These are phyloP conservation scores for Chlamydomonas schloesseri DNA, from an alignment of 139 green algal species.

Conservation along the genomic window DNA sequence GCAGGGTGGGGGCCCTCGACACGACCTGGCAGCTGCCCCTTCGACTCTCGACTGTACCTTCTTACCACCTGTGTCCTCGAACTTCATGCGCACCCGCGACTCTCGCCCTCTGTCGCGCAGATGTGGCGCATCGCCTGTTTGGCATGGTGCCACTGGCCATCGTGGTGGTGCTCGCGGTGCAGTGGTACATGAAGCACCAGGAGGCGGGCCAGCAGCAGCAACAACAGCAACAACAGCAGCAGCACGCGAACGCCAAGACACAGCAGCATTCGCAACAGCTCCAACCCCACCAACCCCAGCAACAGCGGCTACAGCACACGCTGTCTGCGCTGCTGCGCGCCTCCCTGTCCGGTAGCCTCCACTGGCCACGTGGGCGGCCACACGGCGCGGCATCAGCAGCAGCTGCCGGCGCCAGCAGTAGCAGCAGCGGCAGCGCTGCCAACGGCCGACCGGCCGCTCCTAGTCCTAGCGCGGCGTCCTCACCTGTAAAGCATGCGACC, in stretches of 20 bases:
- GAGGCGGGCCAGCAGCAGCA: background rate
- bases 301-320: background rate
- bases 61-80: background rate
- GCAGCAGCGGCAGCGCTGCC: background rate
- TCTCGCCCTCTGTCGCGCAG: background rate
- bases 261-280: too few relatives aligned
- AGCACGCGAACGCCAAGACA: too few relatives aligned
- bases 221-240: background rate
- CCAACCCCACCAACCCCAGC: background rate
- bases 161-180: background rate
- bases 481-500: background rate
- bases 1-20: too few relatives aligned
- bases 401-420: background rate
- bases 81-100: too few relatives aligned
- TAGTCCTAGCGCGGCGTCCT: background rate
- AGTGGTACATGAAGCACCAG: background rate
- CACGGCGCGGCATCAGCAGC: too few relatives aligned
- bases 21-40: background rate
- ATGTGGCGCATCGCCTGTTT: background rate
- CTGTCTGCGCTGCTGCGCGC: too few relatives aligned
- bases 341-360: too few relatives aligned
- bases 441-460: background rate
- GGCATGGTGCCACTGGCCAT: constrained; percentile 17
- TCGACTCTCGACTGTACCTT: background rate
- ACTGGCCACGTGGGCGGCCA: too few relatives aligned